Percentiles rank a stretch among this genome's conserved stretches.
Evolutionary conservation across 2,329 filamentous ascomycete species (phyloP).

Genomic region (Fusarium sp.): DNA sequence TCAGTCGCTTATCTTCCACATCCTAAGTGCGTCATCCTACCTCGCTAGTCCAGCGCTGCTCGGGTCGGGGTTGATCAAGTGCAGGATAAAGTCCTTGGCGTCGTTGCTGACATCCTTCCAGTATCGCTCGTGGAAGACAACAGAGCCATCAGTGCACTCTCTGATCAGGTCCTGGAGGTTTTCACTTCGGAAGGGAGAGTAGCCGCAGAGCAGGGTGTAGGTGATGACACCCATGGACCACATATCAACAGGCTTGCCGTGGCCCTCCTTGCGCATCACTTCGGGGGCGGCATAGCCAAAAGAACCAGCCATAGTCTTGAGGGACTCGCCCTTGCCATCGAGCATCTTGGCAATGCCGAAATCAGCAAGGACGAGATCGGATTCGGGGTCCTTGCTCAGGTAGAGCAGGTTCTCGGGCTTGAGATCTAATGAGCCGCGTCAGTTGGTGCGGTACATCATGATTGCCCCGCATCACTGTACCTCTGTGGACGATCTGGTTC

Average conservation of each 20-base stretch:
- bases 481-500: constrained; percentile 96
- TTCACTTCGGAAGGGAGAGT: constrained; percentile 97
- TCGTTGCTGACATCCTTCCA: constrained; percentile 98
- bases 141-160: constrained; percentile 85
- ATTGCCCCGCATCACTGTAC: constrained; percentile 58
- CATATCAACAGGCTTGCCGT: constrained; percentile 99
- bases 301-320: constrained; percentile 98
- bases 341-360: constrained; percentile 99
- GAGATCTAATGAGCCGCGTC: constrained; percentile 72
- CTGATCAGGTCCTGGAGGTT: constrained; percentile 93
- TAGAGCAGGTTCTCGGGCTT: constrained; percentile 99
- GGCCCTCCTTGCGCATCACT: constrained; percentile 97
- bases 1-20: constrained; percentile 29
- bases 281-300: constrained; percentile 98
- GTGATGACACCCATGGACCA: constrained; percentile 99
- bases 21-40: constrained; percentile 58
- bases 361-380: constrained; percentile 91
- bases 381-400: constrained; percentile 80
- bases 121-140: constrained; percentile 97
- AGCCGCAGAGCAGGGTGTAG: constrained; percentile 96
- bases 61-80: constrained; percentile 82
- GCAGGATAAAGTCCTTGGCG: constrained; percentile 92
- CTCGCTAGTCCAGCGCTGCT: constrained; percentile 81
- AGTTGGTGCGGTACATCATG: background rate
- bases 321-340: constrained; percentile 87